Percentiles rank a stretch among this genome's conserved stretches.
These are phyloP conservation scores for Candida anglica DNA, from an alignment of 805 yeast genomes.

Conservation along the genomic window DNA sequence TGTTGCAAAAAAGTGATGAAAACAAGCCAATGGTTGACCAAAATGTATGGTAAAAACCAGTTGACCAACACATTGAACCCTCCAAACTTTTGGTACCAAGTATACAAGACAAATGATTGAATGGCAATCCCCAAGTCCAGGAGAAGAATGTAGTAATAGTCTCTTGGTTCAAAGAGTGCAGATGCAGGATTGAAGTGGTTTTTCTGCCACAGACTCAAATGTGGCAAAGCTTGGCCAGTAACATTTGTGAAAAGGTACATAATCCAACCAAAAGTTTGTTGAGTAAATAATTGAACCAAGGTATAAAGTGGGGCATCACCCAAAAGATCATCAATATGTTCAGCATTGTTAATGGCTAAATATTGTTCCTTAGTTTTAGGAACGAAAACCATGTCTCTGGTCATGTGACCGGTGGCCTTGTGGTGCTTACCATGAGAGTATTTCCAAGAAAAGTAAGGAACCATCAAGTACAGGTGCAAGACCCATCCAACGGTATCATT, in stretches of 20 bases:
- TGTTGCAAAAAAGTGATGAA: conserved; percentile 84
- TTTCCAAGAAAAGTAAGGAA: conserved; percentile 88
- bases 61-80: conserved; percentile 57
- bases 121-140: conserved; percentile 68
- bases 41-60: conserved; percentile 74
- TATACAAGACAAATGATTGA: conserved; percentile 50
- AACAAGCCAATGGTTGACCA: conserved; percentile 88
- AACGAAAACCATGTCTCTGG: conserved; percentile 81
- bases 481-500: conserved; percentile 84
- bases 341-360: conserved; percentile 29
- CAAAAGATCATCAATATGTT: conserved; percentile 48
- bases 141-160: conserved; percentile 66
- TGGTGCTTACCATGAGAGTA: conserved; percentile 83
- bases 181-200: conserved; percentile 73
- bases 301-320: conserved; percentile 76
- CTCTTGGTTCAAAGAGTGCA: conserved; percentile 69
- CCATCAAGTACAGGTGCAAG: conserved; percentile 71
- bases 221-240: conserved; percentile 66
- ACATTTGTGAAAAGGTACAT: conserved; percentile 64
- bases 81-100: conserved; percentile 62
- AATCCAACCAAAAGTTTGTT: conserved; percentile 79
- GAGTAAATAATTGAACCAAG: conserved; percentile 50
- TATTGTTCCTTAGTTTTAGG: conserved; percentile 66
- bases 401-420: conserved; percentile 81
- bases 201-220: conserved; percentile 40